Evolutionary conservation across 495 filamentous ascomycete genomes (phyloP).

Genomic region (Aspergillus funiculosus): DNA sequence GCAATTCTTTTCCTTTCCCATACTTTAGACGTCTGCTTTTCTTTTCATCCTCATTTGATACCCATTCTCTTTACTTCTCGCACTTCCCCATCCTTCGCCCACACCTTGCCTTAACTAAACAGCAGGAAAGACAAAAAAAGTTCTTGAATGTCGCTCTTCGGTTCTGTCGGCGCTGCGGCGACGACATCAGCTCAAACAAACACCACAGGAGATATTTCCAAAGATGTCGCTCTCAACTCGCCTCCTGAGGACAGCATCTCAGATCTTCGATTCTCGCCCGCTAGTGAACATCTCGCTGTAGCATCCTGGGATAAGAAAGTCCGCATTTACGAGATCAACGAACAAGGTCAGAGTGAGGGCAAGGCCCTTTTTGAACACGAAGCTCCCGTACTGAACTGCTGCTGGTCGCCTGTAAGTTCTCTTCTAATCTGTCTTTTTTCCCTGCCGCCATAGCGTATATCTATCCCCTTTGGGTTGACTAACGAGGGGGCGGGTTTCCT

Average conservation of each 20-base stretch:
- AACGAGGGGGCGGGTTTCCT: background rate
- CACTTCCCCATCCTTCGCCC: background rate
- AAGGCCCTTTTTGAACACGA: conserved; percentile 76
- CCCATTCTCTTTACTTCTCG: background rate
- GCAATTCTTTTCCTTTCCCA: background rate
- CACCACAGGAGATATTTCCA: conserved; percentile 83
- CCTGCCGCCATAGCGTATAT: background rate
- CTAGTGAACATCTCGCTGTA: conserved; percentile 72
- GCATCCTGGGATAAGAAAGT: conserved; percentile 93
- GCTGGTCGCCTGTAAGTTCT: conserved; percentile 75
- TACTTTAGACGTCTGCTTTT: background rate
- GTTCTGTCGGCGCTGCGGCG: conserved; percentile 38
- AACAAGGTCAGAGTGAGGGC: conserved; percentile 62
- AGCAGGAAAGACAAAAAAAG: conserved; percentile 9
- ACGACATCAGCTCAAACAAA: conserved; percentile 49
- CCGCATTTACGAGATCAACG: conserved; percentile 82
- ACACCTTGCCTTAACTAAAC: background rate
- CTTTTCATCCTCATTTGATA: background rate
- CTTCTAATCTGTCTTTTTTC: conserved; percentile 9
- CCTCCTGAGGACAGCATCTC: conserved; percentile 85
- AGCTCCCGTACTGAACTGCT: conserved; percentile 68
- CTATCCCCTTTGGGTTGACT: conserved; percentile 4
- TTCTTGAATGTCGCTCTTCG: conserved; percentile 57
- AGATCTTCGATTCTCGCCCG: conserved; percentile 74
- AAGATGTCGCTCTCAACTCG: conserved; percentile 71